phyloP scores from a whole-genome alignment of 768 basidiomycete genomes.

The Mycena latifolia region DNA sequence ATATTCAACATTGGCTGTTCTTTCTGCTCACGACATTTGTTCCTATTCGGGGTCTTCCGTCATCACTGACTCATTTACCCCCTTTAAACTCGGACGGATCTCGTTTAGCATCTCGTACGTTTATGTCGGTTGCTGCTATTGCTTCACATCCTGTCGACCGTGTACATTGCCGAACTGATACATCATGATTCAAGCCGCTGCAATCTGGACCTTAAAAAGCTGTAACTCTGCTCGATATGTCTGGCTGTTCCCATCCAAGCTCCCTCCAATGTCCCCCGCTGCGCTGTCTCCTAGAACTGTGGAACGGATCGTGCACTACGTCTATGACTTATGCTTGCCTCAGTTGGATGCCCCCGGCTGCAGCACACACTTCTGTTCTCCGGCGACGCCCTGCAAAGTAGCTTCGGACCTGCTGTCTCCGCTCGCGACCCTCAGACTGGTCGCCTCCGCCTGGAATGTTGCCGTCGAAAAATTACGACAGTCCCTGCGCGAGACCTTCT shows the following conservation, averaged over 20 bases:
- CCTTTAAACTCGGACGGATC: constrained; percentile 11
- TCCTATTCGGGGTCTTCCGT: no score
- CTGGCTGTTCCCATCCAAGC: not conserved
- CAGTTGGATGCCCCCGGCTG: not conserved
- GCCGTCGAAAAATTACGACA: constrained; percentile 25
- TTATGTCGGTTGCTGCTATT: no score
- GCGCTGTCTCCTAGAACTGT: constrained; percentile 1
- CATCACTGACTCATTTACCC: no score
- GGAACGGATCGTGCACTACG: constrained; percentile 15
- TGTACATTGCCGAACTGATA: constrained; percentile 13
- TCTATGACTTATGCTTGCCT: constrained; percentile 24
- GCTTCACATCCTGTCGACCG: no score
- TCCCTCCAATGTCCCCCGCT: constrained; percentile 15
- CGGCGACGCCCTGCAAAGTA: constrained; percentile 32
- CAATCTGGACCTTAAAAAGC: not conserved
- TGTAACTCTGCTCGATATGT: not conserved
- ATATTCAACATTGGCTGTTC: no score
- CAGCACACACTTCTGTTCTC: constrained; percentile 39
- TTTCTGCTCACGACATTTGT: no score
- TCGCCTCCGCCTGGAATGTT: constrained; percentile 40
- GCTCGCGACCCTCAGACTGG: constrained; percentile 35
- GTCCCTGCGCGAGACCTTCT: constrained; percentile 27
- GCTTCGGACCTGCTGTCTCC: constrained; percentile 24
- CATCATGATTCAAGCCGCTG: constrained; percentile 8
- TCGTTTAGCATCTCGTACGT: not conserved